Evolutionary conservation across 495 filamentous ascomycete genomes (phyloP).

Genomic region (Tuber brumale): DNA sequence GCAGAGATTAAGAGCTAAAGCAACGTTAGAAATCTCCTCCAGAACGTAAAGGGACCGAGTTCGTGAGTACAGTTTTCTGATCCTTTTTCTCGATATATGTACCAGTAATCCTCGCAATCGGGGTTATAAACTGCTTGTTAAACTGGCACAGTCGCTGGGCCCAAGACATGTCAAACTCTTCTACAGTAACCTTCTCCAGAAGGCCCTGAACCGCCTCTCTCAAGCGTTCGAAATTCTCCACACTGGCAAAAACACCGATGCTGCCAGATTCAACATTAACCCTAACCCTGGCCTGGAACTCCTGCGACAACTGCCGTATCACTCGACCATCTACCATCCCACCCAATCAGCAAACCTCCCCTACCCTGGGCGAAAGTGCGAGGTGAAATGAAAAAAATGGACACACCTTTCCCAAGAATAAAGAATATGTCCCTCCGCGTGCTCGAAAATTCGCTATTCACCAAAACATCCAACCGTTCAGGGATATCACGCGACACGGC

Average conservation of each 20-base stretch:
- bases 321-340: slow-evolving; percentile 30
- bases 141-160: slow-evolving; percentile 25
- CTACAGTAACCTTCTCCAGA: slow-evolving; percentile 24
- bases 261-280: slow-evolving; percentile 31
- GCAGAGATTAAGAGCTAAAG: slow-evolving; percentile 34
- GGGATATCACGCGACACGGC: slow-evolving; percentile 34
- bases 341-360: slow-evolving; percentile 22
- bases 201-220: slow-evolving; percentile 20
- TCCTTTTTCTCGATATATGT: slow-evolving; percentile 38
- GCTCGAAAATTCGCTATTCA: slow-evolving; percentile 20
- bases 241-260: slow-evolving; percentile 24
- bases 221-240: slow-evolving; percentile 35
- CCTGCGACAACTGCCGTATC: slow-evolving; percentile 34
- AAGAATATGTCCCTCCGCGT: slow-evolving; percentile 38
- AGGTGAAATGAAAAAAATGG: neutral
- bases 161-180: slow-evolving; percentile 37
- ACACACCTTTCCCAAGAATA: slow-evolving; percentile 40
- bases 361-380: neutral
- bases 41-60: neutral
- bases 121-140: slow-evolving; percentile 28
- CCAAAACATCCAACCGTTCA: slow-evolving; percentile 36
- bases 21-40: slow-evolving; percentile 13
- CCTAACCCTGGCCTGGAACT: slow-evolving; percentile 30
- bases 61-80: slow-evolving; percentile 23
- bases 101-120: slow-evolving; percentile 36